phyloP scores from a whole-genome alignment of 2,329 filamentous ascomycete genomes.

The Trichoderma koningiopsis region DNA sequence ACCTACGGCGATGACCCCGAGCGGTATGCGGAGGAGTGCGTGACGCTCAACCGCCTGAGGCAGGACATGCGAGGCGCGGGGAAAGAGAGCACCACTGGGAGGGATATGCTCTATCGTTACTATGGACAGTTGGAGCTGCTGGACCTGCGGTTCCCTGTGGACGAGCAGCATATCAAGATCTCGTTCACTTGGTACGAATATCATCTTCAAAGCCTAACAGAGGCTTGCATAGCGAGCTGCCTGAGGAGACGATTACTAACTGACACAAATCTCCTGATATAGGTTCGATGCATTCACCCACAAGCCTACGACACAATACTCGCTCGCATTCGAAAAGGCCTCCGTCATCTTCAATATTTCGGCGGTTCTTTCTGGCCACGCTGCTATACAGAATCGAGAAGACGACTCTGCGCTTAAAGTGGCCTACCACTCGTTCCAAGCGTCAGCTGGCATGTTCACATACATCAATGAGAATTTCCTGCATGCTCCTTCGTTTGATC shows the following conservation, averaged over 20 bases:
- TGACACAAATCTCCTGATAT: slow-evolving; percentile 22
- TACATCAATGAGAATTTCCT: slow-evolving; percentile 99
- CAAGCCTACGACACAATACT: slow-evolving; percentile 95
- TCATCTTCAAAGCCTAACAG: neutral
- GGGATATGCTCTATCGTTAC: slow-evolving; percentile 94
- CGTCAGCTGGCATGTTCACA: slow-evolving; percentile 98
- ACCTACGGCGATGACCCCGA: slow-evolving; percentile 97
- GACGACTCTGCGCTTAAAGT: slow-evolving; percentile 94
- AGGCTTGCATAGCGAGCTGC: neutral
- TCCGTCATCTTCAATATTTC: slow-evolving; percentile 99
- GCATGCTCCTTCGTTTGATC: slow-evolving; percentile 92
- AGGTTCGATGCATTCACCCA: slow-evolving; percentile 99
- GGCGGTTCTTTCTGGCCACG: slow-evolving; percentile 93
- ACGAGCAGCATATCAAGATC: slow-evolving; percentile 99
- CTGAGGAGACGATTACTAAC: slow-evolving; percentile 21
- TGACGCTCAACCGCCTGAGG: slow-evolving; percentile 86
- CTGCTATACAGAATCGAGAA: slow-evolving; percentile 85
- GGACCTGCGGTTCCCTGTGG: slow-evolving; percentile 92
- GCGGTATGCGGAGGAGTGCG: slow-evolving; percentile 92
- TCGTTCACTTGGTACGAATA: slow-evolving; percentile 84
- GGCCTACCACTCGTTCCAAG: slow-evolving; percentile 97
- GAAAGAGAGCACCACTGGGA: slow-evolving; percentile 90
- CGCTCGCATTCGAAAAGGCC: slow-evolving; percentile 94
- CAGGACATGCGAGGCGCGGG: slow-evolving; percentile 98
- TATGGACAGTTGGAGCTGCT: slow-evolving; percentile 96